Conservation (phyloP, 2,329 filamentous ascomycete genomes). For the Lachnum nothofagi region DNA sequence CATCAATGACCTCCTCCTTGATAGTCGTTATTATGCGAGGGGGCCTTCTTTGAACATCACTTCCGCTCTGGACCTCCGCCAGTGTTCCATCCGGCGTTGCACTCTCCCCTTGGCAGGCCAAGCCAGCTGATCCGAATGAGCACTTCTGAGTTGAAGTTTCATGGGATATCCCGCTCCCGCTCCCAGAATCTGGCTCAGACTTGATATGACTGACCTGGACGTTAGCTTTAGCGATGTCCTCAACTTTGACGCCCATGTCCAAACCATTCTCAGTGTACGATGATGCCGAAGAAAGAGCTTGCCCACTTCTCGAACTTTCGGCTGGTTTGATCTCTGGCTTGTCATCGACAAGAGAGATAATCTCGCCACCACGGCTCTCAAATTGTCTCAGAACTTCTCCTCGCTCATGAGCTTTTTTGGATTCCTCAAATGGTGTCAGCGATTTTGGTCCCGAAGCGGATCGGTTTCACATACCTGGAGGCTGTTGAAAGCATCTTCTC, state of each 20-base stretch:
- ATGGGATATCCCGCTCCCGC: too few species aligned
- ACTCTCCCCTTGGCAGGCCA: too few species aligned
- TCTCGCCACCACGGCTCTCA: neutral
- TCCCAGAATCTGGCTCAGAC: too few species aligned
- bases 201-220: too few species aligned
- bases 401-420: neutral
- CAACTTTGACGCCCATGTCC: too few species aligned
- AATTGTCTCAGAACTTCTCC: neutral
- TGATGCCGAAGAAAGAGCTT: too few species aligned
- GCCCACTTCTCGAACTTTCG: neutral
- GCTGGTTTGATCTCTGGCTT: neutral
- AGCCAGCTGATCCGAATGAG: too few species aligned
- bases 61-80: too few species aligned
- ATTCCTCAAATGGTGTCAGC: neutral
- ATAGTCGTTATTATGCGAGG: neutral
- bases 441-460: neutral
- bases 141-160: too few species aligned
- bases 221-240: too few species aligned
- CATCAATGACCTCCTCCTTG: neutral
- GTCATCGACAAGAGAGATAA: conserved; percentile 3
- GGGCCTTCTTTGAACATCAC: neutral
- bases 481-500: neutral
- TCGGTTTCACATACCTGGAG: conserved; percentile 1
- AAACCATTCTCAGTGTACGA: too few species aligned
- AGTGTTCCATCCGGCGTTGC: too few species aligned